Base-by-base conservation (phyloP, 768 basidiomycete genomes). In the Boletus patriciae region DNA sequence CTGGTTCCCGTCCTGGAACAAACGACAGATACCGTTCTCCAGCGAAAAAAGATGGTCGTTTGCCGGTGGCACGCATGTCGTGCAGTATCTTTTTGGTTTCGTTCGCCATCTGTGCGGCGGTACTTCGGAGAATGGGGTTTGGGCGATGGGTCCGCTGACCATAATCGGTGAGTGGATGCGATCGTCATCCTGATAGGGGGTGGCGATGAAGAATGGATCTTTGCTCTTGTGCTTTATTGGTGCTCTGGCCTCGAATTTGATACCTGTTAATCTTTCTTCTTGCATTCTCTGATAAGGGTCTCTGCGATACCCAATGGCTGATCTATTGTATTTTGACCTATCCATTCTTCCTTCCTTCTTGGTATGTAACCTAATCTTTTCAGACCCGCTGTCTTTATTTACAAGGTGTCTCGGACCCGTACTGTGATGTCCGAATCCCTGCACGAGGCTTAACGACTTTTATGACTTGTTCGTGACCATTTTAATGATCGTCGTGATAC, bases 11-110 rank as follows among this genome's bases (percentile, higher is more conserved):
- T 42, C 34, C 42, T 4, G 56, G 36, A 45, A 15, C 37, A 29
- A 49, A 55, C 5, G 37, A 57, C 27, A 44, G 23, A 8, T 49
- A 40, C 33, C 33, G 12, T 27, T 42, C 62, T 36, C 53, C 55
- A 1, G 49, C 12, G 10, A 69, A 53, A 52, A 47, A 33, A 46
- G 33, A 21, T 33, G 48, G 41, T 19, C 31, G 37, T 18, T 48
- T 60, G 15, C 42, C 46, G 4, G 18, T 61, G 13, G 50, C 42
- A 19, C 67, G 57, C 29, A 34, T 64, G 46, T 64, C 70, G 7
- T 71, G 62, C 50, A 54, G 19, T 13, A 42, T 73, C 19, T 38
- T 71, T 23, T 15, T 66, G 36, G 46, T 73, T 43, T 73, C 70
- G 21, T 66, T 71, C 27, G 62, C 66, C 21, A 40, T 71, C 19